Base-by-base conservation (phyloP, 768 basidiomycete species). In the Ramaria sp. region DNA sequence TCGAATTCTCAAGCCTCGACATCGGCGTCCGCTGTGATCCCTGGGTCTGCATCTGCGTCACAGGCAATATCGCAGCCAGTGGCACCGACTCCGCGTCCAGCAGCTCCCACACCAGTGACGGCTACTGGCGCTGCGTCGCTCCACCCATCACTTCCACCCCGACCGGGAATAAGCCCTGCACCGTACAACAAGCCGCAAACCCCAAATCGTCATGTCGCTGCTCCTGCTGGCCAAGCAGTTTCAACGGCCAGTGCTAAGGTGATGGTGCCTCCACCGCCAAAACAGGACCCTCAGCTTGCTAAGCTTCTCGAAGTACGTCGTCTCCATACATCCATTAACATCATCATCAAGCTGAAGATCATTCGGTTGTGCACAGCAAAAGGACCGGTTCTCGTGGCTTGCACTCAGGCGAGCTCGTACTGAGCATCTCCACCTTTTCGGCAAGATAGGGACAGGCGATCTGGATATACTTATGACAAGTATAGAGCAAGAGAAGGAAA, bases 391-490 rank as follows among this genome's bases (percentile, higher is more conserved):
- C 76, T 73, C 87, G 5, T 93, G 91, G 90, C 76, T 91, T 17
- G 86, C 84, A 7, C 76, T 92, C 58, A 85, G 90, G 19, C 78
- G 80, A 42, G 81, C 86, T 54, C 84, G 89, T 38, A 83, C 88
- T 61, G 77, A 78, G 58, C 72, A 91, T 67, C 67, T 91, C 41
- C 80, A 83, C 60, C 82, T 88, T 62, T 91, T 92, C 61, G 78
- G 82, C n/a, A 85, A 81, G 71, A 90, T 91, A 59, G 88, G 86
- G 17, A 82, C 81, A 6, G 88, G 87, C 7, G 88, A 91, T 59
- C 72, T 93, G 59, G 76, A 77, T 50, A 62, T 73, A 17, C 75
- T 77, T 20, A 61, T 65, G 15, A 62, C 67, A 22, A 67, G 68
- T 59, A 70, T 73, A n/a, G 71, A 73, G 7, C 58, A 63, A 22